phyloP scores from a whole-genome alignment of 371 early-diverging fungal species.

The Encephalitozoon romaleae region DNA sequence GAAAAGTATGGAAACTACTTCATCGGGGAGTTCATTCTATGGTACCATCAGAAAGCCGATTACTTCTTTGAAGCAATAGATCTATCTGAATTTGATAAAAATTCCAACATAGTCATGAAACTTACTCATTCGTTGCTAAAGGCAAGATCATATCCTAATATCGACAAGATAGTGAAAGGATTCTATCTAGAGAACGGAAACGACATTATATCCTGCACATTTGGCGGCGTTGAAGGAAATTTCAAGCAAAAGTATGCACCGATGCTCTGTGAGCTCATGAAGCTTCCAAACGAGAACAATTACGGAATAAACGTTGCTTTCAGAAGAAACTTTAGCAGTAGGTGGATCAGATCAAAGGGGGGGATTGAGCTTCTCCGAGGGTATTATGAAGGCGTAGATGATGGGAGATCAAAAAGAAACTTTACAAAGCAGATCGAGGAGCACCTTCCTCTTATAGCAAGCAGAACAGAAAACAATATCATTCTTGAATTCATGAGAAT shows the following conservation, averaged over 20 bases:
- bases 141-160: neutral
- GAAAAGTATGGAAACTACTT: conserved; percentile 47
- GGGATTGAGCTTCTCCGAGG: conserved; percentile 12
- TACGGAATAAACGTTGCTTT: conserved; percentile 16
- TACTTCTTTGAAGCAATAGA: neutral
- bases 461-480: neutral
- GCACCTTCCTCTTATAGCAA: neutral
- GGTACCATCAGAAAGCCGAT: conserved; percentile 8
- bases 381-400: conserved; percentile 17
- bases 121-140: neutral
- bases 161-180: neutral
- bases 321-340: neutral
- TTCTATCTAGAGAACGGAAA: conserved; percentile 10
- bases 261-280: conserved; percentile 15
- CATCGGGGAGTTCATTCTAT: conserved; percentile 38
- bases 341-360: conserved; percentile 16
- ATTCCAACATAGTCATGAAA: conserved; percentile 41
- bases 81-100: conserved; percentile 1
- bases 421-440: neutral
- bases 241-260: conserved; percentile 25
- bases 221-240: neutral
- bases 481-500: neutral
- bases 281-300: neutral
- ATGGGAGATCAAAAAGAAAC: neutral
- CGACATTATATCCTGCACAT: conserved; percentile 4